These are phyloP conservation scores for Podospora australis DNA, from an alignment of 495 filamentous ascomycete genomes.

Conservation along the genomic window DNA sequence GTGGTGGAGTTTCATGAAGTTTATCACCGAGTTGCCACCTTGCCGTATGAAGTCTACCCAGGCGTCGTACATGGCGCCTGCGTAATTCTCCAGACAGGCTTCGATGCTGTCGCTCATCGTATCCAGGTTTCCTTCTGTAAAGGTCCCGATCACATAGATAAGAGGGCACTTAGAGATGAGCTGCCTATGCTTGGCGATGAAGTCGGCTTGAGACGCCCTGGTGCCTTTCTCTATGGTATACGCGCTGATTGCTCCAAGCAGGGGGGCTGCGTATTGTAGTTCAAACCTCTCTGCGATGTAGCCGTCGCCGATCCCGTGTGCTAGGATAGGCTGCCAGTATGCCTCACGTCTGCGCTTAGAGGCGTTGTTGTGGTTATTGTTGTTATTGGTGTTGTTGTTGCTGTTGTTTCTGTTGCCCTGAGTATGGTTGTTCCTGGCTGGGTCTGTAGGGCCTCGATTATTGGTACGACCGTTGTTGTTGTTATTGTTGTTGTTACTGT, in stretches of 20 bases:
- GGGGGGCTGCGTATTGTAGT: no score
- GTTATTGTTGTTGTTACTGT: conserved; percentile 1
- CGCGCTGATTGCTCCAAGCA: no score
- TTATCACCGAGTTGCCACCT: no score
- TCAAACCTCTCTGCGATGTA: no score
- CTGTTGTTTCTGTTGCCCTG: not conserved
- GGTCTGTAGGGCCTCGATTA: no score
- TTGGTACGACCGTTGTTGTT: not conserved
- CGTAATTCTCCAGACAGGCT: not conserved
- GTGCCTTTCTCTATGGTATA: no score
- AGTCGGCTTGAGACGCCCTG: not conserved
- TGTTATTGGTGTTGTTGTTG: not conserved
- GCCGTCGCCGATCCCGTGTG: no score
- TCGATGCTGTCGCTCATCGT: not conserved
- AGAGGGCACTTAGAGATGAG: not conserved
- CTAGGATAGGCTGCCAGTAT: not conserved
- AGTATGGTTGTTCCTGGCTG: not conserved
- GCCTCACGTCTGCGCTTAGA: not conserved
- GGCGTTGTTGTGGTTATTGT: not conserved
- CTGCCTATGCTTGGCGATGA: not conserved
- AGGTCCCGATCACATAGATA: no score
- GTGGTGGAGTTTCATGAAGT: no score
- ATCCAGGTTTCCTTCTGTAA: no score
- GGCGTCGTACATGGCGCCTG: not conserved
- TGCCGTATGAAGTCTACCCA: no score